Evolutionary conservation across 116 monocot species (phyloP), one percentile per base, ranked within the genome.

Genomic region (Cymodocea nodosa): DNA sequence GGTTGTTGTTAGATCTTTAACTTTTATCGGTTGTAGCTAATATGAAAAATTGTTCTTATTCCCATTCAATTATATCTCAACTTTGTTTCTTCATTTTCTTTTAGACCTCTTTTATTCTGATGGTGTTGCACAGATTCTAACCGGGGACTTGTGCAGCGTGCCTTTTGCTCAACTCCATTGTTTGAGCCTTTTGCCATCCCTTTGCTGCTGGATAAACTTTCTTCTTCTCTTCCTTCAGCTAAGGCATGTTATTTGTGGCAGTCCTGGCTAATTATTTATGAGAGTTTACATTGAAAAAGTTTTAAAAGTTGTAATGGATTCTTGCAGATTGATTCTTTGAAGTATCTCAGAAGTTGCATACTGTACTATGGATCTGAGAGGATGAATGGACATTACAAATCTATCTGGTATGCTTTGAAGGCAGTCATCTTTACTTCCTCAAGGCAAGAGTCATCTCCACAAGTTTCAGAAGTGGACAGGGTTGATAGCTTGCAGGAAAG

Each of bases 321-420:
- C 51, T 70, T 74, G 60, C 86, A 98, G 98, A 75, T 89, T 81
- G 98, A 98, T 81, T 98, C 98, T 74, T 64, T 98, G 73, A 89
- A 80, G 63, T 98, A 92, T 82, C 84, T 98, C 56, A 68, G 62
- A 57, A 84, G 72, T 62, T 98, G 89, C 75, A 75, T 90, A 36
- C 36, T 61, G 48, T 67, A 36, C 37, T 98, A 88, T 82, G 92
- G 84, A 54, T 68, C 80, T 69, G 75, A 79, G 64, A 80, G 71
- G 67, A 89, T 98, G 86, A 17, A 64, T 18, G 81, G 84, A 75
- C 86, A 98, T 82, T 67, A 77, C 25, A 70, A 77, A 67, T 58
- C 56, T 63, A 79, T 98, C 24, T 98, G 98, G 98, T 63, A 48
- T 69, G 79, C 72, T 48, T 75, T 98, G 68, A 91, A 86, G 84